phyloP scores from a whole-genome alignment of 1,284 basidiomycete genomes.

The Puccinia novopanici region DNA sequence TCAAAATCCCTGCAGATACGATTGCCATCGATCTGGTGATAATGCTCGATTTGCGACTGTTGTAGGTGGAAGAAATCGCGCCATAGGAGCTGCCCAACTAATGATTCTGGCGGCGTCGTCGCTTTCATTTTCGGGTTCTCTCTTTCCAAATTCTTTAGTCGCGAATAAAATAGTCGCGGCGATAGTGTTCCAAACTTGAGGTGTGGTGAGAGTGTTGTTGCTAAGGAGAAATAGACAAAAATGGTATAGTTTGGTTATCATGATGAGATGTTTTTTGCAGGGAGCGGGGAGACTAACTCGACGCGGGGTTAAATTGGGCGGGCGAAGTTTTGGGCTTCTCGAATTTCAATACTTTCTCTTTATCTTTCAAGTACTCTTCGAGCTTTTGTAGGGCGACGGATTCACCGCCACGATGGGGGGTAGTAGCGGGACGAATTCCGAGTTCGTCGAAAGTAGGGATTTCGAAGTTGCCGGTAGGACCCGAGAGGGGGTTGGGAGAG shows the following conservation, averaged over 20 bases:
- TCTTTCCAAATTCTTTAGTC: conserved; percentile 59
- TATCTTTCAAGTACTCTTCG: conserved; percentile 60
- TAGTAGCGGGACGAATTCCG: conserved; percentile 61
- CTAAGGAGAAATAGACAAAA: no score
- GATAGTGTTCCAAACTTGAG: conserved; percentile 64
- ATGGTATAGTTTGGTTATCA: no score
- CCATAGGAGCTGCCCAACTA: conserved; percentile 54
- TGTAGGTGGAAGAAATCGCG: conserved; percentile 59
- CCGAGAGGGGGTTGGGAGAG: conserved; percentile 56
- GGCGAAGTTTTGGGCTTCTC: conserved; percentile 64
- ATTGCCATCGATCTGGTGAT: conserved; percentile 61
- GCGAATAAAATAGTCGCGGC: conserved; percentile 61
- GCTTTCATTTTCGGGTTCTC: conserved; percentile 54
- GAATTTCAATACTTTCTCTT: conserved; percentile 61
- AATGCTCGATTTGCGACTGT: conserved; percentile 60
- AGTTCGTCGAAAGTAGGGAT: conserved; percentile 63
- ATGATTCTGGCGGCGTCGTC: conserved; percentile 53
- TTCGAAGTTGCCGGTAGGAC: conserved; percentile 61
- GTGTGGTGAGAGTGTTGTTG: conserved; percentile 61
- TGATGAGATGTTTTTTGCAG: no score
- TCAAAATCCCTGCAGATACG: conserved; percentile 60
- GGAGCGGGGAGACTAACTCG: conserved; percentile 48
- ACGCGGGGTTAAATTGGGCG: conserved; percentile 60
- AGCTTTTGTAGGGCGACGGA: conserved; percentile 61
- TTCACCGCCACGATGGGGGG: conserved; percentile 64